A percentile compares a stretch with the other conserved stretches of the same genome.
Evolutionary conservation across 1,284 basidiomycete genomes (phyloP).

Genomic region (Ceratobasidium sp.): DNA sequence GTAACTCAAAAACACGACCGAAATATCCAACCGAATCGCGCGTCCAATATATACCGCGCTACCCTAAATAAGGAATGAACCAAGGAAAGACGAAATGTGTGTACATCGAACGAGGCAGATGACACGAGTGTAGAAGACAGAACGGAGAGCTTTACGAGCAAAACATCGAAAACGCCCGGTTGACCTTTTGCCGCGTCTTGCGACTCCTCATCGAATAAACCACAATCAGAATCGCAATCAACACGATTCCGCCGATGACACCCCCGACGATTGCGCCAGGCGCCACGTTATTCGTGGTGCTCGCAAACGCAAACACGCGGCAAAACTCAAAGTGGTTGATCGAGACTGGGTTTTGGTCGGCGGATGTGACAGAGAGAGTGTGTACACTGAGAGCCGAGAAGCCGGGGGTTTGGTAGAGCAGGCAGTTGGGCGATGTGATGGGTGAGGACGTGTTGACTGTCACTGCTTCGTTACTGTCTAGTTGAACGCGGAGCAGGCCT

Average conservation of each 20-base stretch:
- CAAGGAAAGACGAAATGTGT: not conserved
- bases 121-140: not conserved
- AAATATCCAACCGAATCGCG: not conserved
- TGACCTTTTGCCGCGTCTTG: conserved; percentile 28
- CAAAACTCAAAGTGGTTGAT: conserved; percentile 23
- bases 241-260: conserved; percentile 12
- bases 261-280: conserved; percentile 11
- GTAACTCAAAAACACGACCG: too few relatives aligned
- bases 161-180: conserved; percentile 7
- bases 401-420: conserved; percentile 6
- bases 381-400: conserved; percentile 1
- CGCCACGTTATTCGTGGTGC: not conserved
- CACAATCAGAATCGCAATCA: conserved; percentile 1
- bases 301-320: not conserved
- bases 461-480: not conserved
- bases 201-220: conserved; percentile 4
- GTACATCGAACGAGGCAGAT: not conserved
- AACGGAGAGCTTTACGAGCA: not conserved
- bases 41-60: not conserved
- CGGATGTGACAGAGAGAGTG: not conserved
- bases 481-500: not conserved
- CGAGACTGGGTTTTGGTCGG: not conserved
- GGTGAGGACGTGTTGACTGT: conserved; percentile 23
- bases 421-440: conserved; percentile 7
- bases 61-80: not conserved